These are phyloP conservation scores for Fraxinus anomala DNA, from an alignment of 257 asterid genomes.

Conservation along the genomic window DNA sequence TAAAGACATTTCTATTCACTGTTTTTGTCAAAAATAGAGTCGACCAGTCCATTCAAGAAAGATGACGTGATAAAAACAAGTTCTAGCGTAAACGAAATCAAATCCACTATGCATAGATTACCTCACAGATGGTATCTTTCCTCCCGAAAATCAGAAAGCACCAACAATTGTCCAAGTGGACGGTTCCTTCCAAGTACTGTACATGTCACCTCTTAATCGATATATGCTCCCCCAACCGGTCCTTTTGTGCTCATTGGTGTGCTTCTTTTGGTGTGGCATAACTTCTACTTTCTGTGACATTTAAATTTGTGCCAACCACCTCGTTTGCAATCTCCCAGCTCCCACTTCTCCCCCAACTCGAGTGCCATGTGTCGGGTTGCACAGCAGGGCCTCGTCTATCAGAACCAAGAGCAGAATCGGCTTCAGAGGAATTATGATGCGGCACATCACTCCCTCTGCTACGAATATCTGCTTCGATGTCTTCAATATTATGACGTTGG, in stretches of 20 bases:
- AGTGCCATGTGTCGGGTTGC: conserved; percentile 52
- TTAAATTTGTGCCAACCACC: conserved; percentile 37
- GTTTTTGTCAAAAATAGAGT: conserved; percentile 30
- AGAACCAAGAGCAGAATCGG: conserved; percentile 68
- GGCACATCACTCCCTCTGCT: conserved; percentile 86
- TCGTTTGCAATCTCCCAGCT: conserved; percentile 65
- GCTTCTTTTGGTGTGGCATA: conserved; percentile 43
- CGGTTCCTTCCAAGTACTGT: conserved; percentile 29
- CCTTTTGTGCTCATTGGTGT: conserved; percentile 37
- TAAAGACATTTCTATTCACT: conserved; percentile 29
- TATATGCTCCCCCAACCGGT: background rate
- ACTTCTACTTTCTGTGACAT: conserved; percentile 30
- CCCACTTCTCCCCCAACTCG: conserved; percentile 72
- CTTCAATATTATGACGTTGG: conserved; percentile 90
- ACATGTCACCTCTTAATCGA: conserved; percentile 27
- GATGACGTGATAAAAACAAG: conserved; percentile 21
- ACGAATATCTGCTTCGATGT: conserved; percentile 84
- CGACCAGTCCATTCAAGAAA: conserved; percentile 17
- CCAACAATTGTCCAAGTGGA: conserved; percentile 21
- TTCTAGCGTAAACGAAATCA: conserved; percentile 29
- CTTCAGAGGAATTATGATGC: conserved; percentile 68
- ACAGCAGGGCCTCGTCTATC: conserved; percentile 56
- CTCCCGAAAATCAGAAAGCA: conserved; percentile 31
- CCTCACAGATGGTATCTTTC: conserved; percentile 20
- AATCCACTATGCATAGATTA: conserved; percentile 23